These are phyloP conservation scores for Beauveria rudraprayagi DNA, from an alignment of 2,329 filamentous ascomycete genomes.

Conservation along the genomic window DNA sequence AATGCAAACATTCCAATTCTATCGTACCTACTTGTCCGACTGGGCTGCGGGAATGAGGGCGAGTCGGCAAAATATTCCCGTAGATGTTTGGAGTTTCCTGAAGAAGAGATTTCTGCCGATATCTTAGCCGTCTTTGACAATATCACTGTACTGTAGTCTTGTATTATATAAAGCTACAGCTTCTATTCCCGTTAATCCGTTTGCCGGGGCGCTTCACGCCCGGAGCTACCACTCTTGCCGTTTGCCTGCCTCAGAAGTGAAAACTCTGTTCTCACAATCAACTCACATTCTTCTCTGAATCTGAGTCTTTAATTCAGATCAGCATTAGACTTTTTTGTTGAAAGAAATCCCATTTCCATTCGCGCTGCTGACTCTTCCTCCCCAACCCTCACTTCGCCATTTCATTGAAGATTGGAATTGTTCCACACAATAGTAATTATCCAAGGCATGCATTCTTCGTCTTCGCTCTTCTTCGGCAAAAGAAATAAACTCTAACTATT, in stretches of 20 bases:
- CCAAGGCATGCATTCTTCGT: background rate
- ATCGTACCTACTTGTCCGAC: background rate
- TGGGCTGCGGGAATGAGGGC: background rate
- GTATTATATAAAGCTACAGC: background rate
- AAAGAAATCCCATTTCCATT: background rate
- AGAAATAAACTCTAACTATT: background rate
- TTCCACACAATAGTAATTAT: background rate
- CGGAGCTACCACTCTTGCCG: background rate
- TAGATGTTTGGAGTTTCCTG: background rate
- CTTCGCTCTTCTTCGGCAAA: no score
- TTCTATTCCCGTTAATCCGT: background rate
- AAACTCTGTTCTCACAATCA: background rate
- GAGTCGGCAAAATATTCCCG: background rate
- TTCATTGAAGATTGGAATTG: background rate
- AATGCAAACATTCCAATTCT: background rate
- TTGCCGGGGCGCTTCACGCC: background rate
- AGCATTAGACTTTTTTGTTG: no score
- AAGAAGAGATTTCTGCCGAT: background rate
- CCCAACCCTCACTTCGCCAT: background rate
- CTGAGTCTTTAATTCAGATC: background rate
- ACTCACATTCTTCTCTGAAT: background rate
- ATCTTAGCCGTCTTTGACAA: no score
- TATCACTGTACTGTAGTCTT: no score
- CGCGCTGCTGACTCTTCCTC: background rate
- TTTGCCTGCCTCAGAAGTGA: background rate